Conservation (phyloP, 768 basidiomycete species). For the Mycena epipterygia region DNA sequence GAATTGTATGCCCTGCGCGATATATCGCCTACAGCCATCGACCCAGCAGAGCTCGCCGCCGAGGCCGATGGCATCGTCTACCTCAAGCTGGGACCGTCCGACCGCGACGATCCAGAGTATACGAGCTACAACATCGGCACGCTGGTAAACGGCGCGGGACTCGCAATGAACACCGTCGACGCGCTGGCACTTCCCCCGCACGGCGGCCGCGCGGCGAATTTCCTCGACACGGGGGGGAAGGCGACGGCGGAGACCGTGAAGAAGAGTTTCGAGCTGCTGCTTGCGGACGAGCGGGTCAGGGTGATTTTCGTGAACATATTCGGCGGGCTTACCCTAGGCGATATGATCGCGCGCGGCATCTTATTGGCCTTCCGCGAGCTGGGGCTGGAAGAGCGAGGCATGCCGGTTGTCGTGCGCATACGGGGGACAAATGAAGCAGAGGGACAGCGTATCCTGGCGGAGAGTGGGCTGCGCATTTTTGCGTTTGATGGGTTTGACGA, state of each 20-base stretch:
- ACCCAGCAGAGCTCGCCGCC: slow-evolving; percentile 16
- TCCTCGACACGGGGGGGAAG: slow-evolving; percentile 86
- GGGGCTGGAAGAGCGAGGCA: slow-evolving; percentile 68
- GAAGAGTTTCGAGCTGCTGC: slow-evolving; percentile 84
- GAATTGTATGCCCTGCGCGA: slow-evolving; percentile 26
- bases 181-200: slow-evolving; percentile 71
- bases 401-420: slow-evolving; percentile 81
- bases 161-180: slow-evolving; percentile 91
- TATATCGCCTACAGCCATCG: not conserved
- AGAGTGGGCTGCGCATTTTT: slow-evolving; percentile 79
- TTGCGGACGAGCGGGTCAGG: slow-evolving; percentile 78
- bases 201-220: slow-evolving; percentile 84
- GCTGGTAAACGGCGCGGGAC: slow-evolving; percentile 84
- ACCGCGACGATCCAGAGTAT: not conserved
- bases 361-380: slow-evolving; percentile 76
- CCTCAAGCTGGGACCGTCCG: slow-evolving; percentile 19
- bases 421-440: slow-evolving; percentile 85
- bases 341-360: slow-evolving; percentile 32
- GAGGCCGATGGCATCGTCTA: slow-evolving; percentile 31
- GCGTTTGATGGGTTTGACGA: slow-evolving; percentile 83
- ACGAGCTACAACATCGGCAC: slow-evolving; percentile 65
- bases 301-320: slow-evolving; percentile 87
- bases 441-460: slow-evolving; percentile 81
- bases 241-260: slow-evolving; percentile 91
- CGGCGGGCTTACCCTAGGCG: slow-evolving; percentile 55